These are phyloP conservation scores for Avena sativa DNA, from an alignment of 176 grass and related monocot species.

Conservation along the genomic window DNA sequence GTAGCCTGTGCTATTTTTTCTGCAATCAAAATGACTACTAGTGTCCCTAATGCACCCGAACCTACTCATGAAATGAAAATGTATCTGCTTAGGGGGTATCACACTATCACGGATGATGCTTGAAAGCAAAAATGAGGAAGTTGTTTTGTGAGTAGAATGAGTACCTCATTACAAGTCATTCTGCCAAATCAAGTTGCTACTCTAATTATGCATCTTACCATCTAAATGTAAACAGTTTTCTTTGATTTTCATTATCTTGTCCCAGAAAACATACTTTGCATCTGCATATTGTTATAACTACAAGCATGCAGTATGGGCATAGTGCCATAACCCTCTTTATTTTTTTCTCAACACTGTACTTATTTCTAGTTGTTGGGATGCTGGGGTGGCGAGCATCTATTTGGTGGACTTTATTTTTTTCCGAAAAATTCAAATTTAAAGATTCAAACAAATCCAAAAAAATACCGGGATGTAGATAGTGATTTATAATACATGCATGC, in stretches of 20 bases:
- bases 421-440: no score
- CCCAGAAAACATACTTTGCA: neutral
- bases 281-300: conserved; percentile 8
- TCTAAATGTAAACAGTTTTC: neutral
- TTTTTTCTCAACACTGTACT: neutral
- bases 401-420: no score
- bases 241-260: neutral
- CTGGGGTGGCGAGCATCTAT: neutral
- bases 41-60: neutral
- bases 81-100: neutral
- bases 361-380: neutral
- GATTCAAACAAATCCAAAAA: no score
- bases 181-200: neutral
- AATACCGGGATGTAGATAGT: no score
- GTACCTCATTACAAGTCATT: neutral
- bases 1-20: neutral
- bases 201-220: conserved; percentile 10
- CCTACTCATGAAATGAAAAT: neutral
- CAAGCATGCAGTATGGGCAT: neutral
- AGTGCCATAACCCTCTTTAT: neutral
- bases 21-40: neutral
- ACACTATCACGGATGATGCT: neutral
- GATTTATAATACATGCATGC: no score
- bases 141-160: neutral
- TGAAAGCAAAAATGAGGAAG: neutral